Evolutionary conservation across 805 yeast species (phyloP).

Genomic region (Yamadazyma ubonensis): DNA sequence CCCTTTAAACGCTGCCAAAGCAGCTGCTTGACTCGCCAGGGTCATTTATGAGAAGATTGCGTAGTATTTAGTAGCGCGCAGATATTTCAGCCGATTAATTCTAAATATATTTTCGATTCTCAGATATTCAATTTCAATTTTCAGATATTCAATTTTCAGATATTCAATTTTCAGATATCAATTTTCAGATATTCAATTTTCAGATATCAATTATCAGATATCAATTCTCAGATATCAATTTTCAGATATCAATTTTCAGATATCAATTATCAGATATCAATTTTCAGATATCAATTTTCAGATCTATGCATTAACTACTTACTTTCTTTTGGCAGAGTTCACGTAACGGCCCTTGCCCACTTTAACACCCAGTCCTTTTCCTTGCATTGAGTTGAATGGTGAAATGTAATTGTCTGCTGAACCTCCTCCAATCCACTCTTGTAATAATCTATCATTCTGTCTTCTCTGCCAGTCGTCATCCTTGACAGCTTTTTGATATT

Average conservation of each 20-base stretch:
- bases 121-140: too few relatives aligned
- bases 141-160: too few relatives aligned
- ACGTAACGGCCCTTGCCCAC: constrained; percentile 86
- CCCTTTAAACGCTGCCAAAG: constrained; percentile 41
- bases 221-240: too few relatives aligned
- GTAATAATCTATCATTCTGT: constrained; percentile 79
- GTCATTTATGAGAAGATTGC: too few relatives aligned
- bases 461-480: constrained; percentile 84
- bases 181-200: neutral
- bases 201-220: too few relatives aligned
- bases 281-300: neutral
- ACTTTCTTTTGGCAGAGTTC: constrained; percentile 47
- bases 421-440: constrained; percentile 94
- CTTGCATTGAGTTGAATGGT: constrained; percentile 62
- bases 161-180: neutral
- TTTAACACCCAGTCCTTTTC: constrained; percentile 56
- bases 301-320: neutral
- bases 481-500: constrained; percentile 82
- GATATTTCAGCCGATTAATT: too few relatives aligned
- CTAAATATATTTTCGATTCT: too few relatives aligned
- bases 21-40: constrained; percentile 42
- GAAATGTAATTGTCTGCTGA: constrained; percentile 83
- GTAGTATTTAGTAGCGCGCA: too few relatives aligned
- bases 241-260: too few relatives aligned
- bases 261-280: too few relatives aligned